These are phyloP conservation scores for Chalciporus chontae DNA, from an alignment of 768 basidiomycete genomes.

Conservation along the genomic window DNA sequence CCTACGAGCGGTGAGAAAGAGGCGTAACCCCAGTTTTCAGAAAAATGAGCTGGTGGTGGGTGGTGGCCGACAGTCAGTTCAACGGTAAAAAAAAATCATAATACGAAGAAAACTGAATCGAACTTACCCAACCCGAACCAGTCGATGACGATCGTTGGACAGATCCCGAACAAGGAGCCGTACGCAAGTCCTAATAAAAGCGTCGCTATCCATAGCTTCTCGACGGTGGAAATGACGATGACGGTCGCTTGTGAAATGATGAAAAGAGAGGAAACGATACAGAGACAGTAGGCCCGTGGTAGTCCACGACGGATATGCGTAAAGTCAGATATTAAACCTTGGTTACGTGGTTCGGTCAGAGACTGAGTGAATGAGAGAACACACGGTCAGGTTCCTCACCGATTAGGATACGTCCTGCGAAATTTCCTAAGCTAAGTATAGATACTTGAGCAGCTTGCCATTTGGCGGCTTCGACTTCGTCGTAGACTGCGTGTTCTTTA, in stretches of 20 bases:
- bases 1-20: conserved; percentile 72
- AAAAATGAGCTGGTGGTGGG: conserved; percentile 69
- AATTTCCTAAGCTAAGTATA: conserved; percentile 77
- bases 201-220: conserved; percentile 56
- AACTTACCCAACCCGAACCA: conserved; percentile 88
- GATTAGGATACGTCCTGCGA: conserved; percentile 69
- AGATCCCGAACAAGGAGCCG: conserved; percentile 68
- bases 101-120: no score
- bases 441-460: conserved; percentile 89
- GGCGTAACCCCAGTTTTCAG: conserved; percentile 84
- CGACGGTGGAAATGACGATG: conserved; percentile 51
- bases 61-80: no score
- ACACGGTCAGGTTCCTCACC: conserved; percentile 38
- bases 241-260: conserved; percentile 68
- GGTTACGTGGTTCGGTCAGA: background rate
- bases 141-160: conserved; percentile 76
- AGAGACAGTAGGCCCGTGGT: conserved; percentile 69
- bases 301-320: conserved; percentile 50
- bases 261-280: conserved; percentile 63
- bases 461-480: conserved; percentile 60
- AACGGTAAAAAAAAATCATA: no score
- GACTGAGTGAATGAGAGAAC: background rate
- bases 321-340: conserved; percentile 72
- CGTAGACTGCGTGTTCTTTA: conserved; percentile 56
- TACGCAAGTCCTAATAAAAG: conserved; percentile 47